Evolutionary conservation across 768 basidiomycete species (phyloP), one percentile per base, ranked within the genome.

Genomic region (Podaxis pistillaris): DNA sequence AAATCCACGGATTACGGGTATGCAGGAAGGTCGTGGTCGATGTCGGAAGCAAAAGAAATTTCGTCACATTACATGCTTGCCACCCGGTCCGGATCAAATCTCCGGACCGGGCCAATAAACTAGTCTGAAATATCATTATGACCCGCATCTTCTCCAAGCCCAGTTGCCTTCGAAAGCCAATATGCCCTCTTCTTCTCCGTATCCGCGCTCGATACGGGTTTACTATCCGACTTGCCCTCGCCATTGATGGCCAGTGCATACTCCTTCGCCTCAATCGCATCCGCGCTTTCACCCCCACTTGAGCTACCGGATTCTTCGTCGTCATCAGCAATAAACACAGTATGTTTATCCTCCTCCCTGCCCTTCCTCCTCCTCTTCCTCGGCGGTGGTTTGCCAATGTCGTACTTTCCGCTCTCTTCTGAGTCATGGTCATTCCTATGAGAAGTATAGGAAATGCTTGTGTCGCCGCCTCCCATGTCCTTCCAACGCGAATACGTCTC

Each of bases 401-500:
- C 75, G 70, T 88, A 88, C 57, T 84, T 81, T 47, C 88, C 88
- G 3, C 76, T 78, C 62, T 86, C 87, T n/a, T 84, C 82, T 30
- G 70, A 66, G 30, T 67, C 62, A 13, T 58, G 24, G 44, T 60
- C 54, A 51, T 62, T 50, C 40, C 64, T 24, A 15, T 56, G 56
- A n/a, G 41, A 56, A 2, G 41, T 9, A 44, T 65, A 26, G 52
- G 40, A 28, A 24, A 58, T 9, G 46, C 40, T 11, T 15, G 61
- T 40, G 28, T 66, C 65, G 4, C 56, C 64, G 17, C 41, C 24
- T 15, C 46, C 60, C 26, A 56, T 36, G 12, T 62, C 60, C 28
- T 54, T 57, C 56, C 56, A 65, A n/a, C 24, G 36, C 26, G 64
- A 58, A 41, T 54, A 65, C 11, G 22, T 50, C 37, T 41, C 24